Evolutionary conservation across 257 asterid genomes (phyloP), one percentile per base, ranked within the genome.

Genomic region (Solanum paucissectum): DNA sequence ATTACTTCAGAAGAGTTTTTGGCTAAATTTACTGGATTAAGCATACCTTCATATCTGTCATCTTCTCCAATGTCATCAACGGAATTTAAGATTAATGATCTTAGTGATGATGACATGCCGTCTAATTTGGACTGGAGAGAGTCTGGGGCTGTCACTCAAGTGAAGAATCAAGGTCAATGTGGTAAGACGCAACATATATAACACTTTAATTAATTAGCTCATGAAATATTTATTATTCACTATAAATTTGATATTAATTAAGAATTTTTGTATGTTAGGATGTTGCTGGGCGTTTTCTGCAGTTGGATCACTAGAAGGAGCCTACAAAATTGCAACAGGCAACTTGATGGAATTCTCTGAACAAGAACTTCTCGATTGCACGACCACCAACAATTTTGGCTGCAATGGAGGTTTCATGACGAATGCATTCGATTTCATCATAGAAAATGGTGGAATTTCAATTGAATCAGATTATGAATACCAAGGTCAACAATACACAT

Each of bases 311-410:
- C 68, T 86, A 79, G 89, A 88, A 86, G 90, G 90, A 12, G 75
- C 87, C 9, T 44, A 49, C 73, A 68, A 88, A 52, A 79, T 88
- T 13, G 44, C 37, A 37, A 86, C 66, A 40, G 83, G 81, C 11
- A 60, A 88, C n/a, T 32, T 20, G 49, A 0, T 86, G 8, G 84
- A 86, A 21, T 62, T 86, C n/a, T 88, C 90, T n/a, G 87, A 88
- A 90, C 93, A 92, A 72, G 86, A 92, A 23, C 60, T 91, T 40
- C 16, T 91, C 2, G 90, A 91, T 87, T 92, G 93, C 88, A 75
- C 87, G 34, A 36, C 29, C 6, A 55, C 8, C 14, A 81, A 34
- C 34, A 0, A 18, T 52, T 5, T 0, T 4, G 88, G 88, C 4
- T 83, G 87, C 27, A 1, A 2, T 1, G 89, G 89, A 29, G 89